Percentiles rank a stretch among this genome's conserved stretches.
Conservation (phyloP, 495 filamentous ascomycete species). For the Hypoxylon fuscum region DNA sequence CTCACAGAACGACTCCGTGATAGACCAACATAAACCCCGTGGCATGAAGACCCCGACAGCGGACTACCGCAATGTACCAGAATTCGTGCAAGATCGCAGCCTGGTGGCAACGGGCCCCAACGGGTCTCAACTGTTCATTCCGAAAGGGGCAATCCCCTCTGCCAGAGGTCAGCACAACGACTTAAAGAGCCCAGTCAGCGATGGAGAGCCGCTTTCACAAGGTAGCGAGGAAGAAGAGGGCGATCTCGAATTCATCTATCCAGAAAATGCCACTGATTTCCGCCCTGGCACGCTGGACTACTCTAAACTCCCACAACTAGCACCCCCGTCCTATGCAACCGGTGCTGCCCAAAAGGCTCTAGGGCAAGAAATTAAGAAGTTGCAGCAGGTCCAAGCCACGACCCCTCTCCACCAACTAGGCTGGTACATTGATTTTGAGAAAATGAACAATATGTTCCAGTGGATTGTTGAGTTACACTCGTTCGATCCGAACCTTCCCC, state of each 20-base stretch:
- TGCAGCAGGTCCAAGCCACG: conserved; percentile 69
- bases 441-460: conserved; percentile 77
- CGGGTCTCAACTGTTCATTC: conserved; percentile 15
- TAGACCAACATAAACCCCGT: background rate
- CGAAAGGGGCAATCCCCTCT: conserved; percentile 31
- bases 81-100: conserved; percentile 34
- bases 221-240: conserved; percentile 63
- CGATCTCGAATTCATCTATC: conserved; percentile 59
- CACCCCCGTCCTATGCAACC: conserved; percentile 75
- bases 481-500: conserved; percentile 73
- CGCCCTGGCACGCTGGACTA: conserved; percentile 68
- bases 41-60: background rate
- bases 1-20: background rate
- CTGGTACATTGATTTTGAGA: conserved; percentile 78
- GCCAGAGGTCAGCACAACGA: background rate
- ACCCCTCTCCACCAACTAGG: conserved; percentile 75
- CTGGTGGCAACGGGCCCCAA: background rate
- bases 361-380: conserved; percentile 65
- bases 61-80: background rate
- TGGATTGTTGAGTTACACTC: conserved; percentile 94
- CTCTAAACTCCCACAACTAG: conserved; percentile 63
- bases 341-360: conserved; percentile 68
- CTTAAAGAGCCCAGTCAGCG: conserved; percentile 4
- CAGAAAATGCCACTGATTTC: conserved; percentile 66
- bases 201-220: conserved; percentile 41